Evolutionary conservation across 2,329 filamentous ascomycete species (phyloP), one percentile per base, ranked within the genome.

Genomic region (Sordariomycetes sp.): DNA sequence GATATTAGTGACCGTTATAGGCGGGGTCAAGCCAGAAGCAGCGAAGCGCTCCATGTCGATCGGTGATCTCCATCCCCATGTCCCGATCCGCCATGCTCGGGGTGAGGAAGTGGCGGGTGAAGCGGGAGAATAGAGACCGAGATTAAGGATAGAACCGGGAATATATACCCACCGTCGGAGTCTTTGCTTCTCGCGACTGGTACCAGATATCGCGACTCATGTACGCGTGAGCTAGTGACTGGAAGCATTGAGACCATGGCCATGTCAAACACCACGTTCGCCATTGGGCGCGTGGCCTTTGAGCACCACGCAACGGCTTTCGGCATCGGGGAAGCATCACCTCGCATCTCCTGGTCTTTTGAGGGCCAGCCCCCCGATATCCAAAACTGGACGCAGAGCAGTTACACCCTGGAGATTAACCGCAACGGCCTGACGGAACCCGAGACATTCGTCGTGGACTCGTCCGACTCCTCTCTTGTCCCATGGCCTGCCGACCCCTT

Each of bases 401-500:
- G 56, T 18, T 65, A 64, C 54, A 58, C 62, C 5, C 35, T 65
- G 18, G 60, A 64, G 35, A 35, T 64, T 20, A 58, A 57, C 11
- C 58, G 57, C n/a, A 52, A 22, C 3, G 34, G 57, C 7, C n/a
- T 53, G 16, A 11, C 61, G 43, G 57, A 60, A 18, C 61, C 53
- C 34, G 68, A 64, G 60, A 66, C 48, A 3, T 72, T 73, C 0
- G 62, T 70, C 0, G 61, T 68, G 3, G 14, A 52, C 20, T 24
- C 22, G 3, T 24, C 20, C 22, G 50, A 52, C 0, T 79, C 76
- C 0, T 62, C 76, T 3, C 68, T 74, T 1, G 70, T 77, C 0
- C 71, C 72, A 0, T 79, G 77, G 77, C 76, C 76, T 0, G 69
- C 69, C 3, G 57, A 61, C 2, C 64, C 69, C 1, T 66, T 75